Evolutionary conservation across 2,329 filamentous ascomycete genomes (phyloP), one percentile per base, ranked within the genome.

Genomic region (Epichloe sibirici): DNA sequence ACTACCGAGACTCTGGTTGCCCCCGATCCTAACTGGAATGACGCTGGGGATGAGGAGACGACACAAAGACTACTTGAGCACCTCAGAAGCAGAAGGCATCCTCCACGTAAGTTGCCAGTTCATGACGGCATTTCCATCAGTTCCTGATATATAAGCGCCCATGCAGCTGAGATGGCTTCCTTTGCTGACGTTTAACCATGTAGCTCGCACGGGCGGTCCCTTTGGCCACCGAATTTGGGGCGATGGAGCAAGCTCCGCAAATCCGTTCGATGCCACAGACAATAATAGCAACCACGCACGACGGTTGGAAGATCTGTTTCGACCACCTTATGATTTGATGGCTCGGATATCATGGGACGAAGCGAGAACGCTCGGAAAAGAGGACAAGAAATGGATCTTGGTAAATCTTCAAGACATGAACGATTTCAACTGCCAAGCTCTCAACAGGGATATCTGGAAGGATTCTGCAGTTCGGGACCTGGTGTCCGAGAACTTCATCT

Each of bases 371-470:
- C 77, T 90, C 60, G 93, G 91, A 55, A 95, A 93, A 65, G 86
- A 90, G 45, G 78, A 84, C 31, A 83, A 89, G 73, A 96, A 95
- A 68, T 98, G 93, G 93, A 79, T 98, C 47, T 70, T 98, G 59
- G 89, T 96, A 56, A 97, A 98, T 65, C 83, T 98, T 15, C 93
- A 98, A 69, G 90, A 98, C 65, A 82, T 88, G 58, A 87, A 87
- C 38, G 84, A 95, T 62, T 98, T 98, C 67, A 87, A 93, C 67
- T 98, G 93, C 67, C 93, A 98, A 66, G 79, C 88, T 3, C 74
- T 98, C 17, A 98, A 98, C 65, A 81, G 93, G 45, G 93, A 98
- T 65, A 82, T 97, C 51, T 98, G 93, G 93, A 96, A 96, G 70
- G 86, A 96, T 60, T 69, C 79, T 17, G 78, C 83, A 2, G 82